Conservation (phyloP, 2,329 filamentous ascomycete genomes). For the Neonectria magnoliae region DNA sequence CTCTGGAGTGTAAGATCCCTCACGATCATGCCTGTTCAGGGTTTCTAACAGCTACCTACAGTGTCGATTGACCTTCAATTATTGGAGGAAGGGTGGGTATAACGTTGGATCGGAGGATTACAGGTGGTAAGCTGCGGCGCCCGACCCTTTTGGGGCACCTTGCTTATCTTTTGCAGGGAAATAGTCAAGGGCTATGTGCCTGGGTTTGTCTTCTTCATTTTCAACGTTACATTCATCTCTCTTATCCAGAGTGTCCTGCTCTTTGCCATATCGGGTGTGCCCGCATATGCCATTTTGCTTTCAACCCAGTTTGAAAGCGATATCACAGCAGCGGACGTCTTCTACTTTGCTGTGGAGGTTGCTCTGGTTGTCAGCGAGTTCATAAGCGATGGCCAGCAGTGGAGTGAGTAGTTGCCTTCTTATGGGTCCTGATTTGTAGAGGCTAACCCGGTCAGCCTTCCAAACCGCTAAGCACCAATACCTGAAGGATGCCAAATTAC, state of each 20-base stretch:
- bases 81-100: constrained; percentile 96
- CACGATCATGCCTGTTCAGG: constrained; percentile 1
- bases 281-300: constrained; percentile 85
- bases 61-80: constrained; percentile 91
- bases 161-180: constrained; percentile 58
- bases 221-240: constrained; percentile 92
- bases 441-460: constrained; percentile 63
- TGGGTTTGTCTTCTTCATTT: constrained; percentile 76
- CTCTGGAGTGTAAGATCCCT: constrained; percentile 78
- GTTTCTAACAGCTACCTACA: constrained; percentile 47
- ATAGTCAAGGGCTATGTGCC: constrained; percentile 75
- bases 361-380: constrained; percentile 72
- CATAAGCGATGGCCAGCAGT: constrained; percentile 92
- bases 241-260: constrained; percentile 85
- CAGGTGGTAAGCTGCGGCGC: constrained; percentile 68
- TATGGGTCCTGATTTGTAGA: not conserved
- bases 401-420: constrained; percentile 64
- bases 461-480: constrained; percentile 85
- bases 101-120: constrained; percentile 92
- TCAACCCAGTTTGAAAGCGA: constrained; percentile 69
- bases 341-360: constrained; percentile 58
- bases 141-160: not conserved
- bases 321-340: constrained; percentile 56
- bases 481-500: constrained; percentile 75
- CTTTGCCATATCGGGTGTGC: constrained; percentile 76